phyloP scores from a whole-genome alignment of 2,329 filamentous ascomycete species.

The Colletotrichum sp. region DNA sequence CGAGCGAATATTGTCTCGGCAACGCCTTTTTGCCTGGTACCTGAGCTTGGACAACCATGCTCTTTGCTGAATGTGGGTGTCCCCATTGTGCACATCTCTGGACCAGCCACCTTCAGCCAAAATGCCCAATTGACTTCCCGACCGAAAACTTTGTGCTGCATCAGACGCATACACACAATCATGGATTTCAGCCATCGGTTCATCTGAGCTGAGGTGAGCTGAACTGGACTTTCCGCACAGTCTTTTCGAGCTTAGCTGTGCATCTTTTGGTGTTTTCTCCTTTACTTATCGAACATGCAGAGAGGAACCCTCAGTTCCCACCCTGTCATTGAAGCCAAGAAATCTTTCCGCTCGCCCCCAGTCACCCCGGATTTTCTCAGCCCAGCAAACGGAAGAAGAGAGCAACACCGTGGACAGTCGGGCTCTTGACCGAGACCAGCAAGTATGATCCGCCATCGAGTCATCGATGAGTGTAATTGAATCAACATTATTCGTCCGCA shows the following conservation, averaged over 20 bases:
- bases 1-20: neutral
- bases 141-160: neutral
- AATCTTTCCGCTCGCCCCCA: neutral
- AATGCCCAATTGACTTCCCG: neutral
- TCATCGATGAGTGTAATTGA: neutral
- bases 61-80: neutral
- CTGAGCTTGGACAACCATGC: neutral
- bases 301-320: neutral
- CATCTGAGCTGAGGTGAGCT: neutral
- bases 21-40: neutral
- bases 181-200: neutral
- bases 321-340: neutral
- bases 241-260: neutral
- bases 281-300: neutral
- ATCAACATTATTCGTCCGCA: neutral
- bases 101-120: neutral
- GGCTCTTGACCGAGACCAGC: neutral
- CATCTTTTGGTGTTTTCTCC: neutral
- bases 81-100: neutral
- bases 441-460: neutral
- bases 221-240: neutral
- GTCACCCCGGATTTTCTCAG: constrained; percentile 3
- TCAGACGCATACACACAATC: neutral
- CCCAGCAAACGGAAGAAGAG: neutral
- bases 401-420: neutral